Percentiles rank a stretch among this genome's conserved stretches.
Conservation (phyloP, 352 stramenopile genomes). For the Phytophthora sp. region DNA sequence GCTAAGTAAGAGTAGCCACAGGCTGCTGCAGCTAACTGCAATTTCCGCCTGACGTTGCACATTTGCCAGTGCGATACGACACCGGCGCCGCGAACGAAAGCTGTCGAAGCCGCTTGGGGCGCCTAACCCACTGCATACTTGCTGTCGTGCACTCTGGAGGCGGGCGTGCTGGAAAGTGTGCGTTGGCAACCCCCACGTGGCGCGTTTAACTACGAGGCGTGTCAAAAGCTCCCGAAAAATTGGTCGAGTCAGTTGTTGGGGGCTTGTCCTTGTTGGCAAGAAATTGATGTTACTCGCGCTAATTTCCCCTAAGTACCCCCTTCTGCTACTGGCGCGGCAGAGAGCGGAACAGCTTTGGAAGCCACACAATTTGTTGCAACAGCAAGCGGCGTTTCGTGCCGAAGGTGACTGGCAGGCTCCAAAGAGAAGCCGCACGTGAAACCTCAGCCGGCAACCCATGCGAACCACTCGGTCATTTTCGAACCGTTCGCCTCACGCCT, state of each 20-base stretch:
- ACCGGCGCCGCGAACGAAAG: conserved; percentile 21
- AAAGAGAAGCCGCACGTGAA: conserved; percentile 26
- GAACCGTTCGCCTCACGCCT: conserved; percentile 5
- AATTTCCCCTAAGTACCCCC: conserved; percentile 16
- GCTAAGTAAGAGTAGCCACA: too few relatives aligned
- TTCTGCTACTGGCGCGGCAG: conserved; percentile 19
- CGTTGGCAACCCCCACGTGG: conserved; percentile 12
- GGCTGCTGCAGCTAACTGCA: too few relatives aligned
- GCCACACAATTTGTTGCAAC: conserved; percentile 17
- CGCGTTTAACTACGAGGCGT: conserved; percentile 12
- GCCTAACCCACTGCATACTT: conserved; percentile 2
- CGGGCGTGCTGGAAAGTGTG: conserved; percentile 10
- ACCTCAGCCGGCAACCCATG: conserved; percentile 6
- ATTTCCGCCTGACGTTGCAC: conserved; percentile 18
- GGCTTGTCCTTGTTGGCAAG: conserved; percentile 15
- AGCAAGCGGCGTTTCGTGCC: conserved; percentile 23
- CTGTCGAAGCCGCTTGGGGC: neutral
- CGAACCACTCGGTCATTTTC: conserved; percentile 17
- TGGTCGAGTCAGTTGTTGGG: conserved; percentile 27
- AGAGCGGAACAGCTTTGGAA: conserved; percentile 20
- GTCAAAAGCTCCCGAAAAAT: conserved; percentile 25
- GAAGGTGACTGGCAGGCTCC: conserved; percentile 15
- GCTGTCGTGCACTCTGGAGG: conserved; percentile 1
- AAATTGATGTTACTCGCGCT: conserved; percentile 1
- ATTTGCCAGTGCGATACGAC: too few relatives aligned